These are phyloP conservation scores for Scortechinia acanthostroma DNA, from an alignment of 2,329 filamentous ascomycete genomes.

Conservation along the genomic window DNA sequence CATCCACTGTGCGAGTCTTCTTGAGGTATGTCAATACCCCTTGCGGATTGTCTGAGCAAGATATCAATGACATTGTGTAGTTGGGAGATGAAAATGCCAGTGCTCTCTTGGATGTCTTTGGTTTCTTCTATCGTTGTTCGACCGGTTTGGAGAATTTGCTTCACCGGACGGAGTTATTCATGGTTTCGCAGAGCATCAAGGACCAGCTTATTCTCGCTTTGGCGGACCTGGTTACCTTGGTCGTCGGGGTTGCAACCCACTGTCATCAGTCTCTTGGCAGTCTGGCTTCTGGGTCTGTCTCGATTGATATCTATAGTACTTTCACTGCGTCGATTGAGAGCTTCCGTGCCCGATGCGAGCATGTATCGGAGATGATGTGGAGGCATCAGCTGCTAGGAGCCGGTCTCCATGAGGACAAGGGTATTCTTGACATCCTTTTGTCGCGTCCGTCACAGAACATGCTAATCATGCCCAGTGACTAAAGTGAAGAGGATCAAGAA, in stretches of 20 bases:
- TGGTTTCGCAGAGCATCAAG: conserved; percentile 9
- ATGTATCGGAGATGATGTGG: conserved; percentile 11
- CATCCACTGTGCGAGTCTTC: conserved; percentile 10
- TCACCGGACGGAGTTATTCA: conserved; percentile 11
- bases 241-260: conserved; percentile 10
- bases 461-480: too few relatives aligned
- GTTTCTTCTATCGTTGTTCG: conserved; percentile 12
- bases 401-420: too few relatives aligned
- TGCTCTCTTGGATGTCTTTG: conserved; percentile 10
- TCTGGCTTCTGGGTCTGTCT: conserved; percentile 6
- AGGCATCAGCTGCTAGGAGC: conserved; percentile 22
- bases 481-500: neutral
- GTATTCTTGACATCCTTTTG: too few relatives aligned
- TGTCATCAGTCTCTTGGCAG: conserved; percentile 11
- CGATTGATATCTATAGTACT: conserved; percentile 13
- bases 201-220: conserved; percentile 11
- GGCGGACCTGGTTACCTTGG: conserved; percentile 11
- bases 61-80: conserved; percentile 5
- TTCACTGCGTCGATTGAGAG: conserved; percentile 10
- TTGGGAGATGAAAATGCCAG: conserved; percentile 11
- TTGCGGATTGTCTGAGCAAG: neutral
- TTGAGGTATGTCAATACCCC: conserved; percentile 8
- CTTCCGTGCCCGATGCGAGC: conserved; percentile 10
- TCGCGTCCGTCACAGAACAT: too few relatives aligned
- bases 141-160: conserved; percentile 11